A percentile compares a stretch with the other conserved stretches of the same genome.
These are phyloP conservation scores for Boletus pseudopeckii DNA, from an alignment of 768 basidiomycete genomes.

Conservation along the genomic window DNA sequence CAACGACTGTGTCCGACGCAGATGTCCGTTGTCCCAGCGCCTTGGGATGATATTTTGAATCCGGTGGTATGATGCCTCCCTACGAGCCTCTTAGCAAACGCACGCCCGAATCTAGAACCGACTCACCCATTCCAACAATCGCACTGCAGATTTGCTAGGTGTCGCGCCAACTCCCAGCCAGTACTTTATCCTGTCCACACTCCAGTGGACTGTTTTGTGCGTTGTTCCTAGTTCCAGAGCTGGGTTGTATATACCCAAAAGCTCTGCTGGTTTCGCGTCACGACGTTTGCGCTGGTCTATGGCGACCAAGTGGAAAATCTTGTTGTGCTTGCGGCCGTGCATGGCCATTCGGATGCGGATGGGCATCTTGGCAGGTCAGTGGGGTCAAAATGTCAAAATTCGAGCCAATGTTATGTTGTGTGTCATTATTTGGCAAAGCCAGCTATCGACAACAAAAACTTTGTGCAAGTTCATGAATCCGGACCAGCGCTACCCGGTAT, in stretches of 20 bases:
- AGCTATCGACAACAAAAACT: too few species aligned
- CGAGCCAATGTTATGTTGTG: slow-evolving; percentile 5
- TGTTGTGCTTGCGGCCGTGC: slow-evolving; percentile 71
- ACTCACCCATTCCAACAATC: slow-evolving; percentile 70
- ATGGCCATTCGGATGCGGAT: slow-evolving; percentile 84
- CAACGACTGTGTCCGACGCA: not conserved
- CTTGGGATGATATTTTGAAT: slow-evolving; percentile 52
- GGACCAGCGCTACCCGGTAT: slow-evolving; percentile 73
- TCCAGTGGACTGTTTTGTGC: slow-evolving; percentile 84
- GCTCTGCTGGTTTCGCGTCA: slow-evolving; percentile 84
- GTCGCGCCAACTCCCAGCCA: slow-evolving; percentile 86
- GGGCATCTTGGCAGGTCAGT: slow-evolving; percentile 49
- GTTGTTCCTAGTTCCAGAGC: slow-evolving; percentile 46
- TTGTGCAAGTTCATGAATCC: slow-evolving; percentile 30
- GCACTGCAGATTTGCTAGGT: slow-evolving; percentile 75
- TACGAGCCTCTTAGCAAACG: slow-evolving; percentile 24
- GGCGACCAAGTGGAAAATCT: slow-evolving; percentile 84
- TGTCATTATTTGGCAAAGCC: slow-evolving; percentile 28
- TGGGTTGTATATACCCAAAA: slow-evolving; percentile 82
- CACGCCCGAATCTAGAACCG: not conserved
- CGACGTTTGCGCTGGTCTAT: slow-evolving; percentile 67
- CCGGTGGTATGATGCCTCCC: slow-evolving; percentile 61
- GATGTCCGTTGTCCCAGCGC: slow-evolving; percentile 20
- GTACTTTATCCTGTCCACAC: slow-evolving; percentile 82
- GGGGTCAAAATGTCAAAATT: not conserved